phyloP scores from a whole-genome alignment of 305 asterid genomes.

The Fraxinus albicans region DNA sequence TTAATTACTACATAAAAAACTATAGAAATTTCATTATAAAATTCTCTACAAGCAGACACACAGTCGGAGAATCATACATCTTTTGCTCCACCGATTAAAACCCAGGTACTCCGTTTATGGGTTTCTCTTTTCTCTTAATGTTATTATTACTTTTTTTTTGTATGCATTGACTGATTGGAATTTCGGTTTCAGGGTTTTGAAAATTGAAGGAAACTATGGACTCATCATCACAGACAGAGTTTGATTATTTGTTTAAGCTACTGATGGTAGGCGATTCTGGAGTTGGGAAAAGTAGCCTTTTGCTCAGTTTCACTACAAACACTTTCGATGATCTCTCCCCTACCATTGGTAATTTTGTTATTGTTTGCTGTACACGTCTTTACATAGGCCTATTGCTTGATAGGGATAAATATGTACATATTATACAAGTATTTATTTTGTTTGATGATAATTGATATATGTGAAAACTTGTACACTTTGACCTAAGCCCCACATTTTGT shows the following conservation, averaged over 20 bases:
- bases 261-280: constrained; percentile 92
- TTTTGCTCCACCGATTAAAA: constrained; percentile 20
- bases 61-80: neutral
- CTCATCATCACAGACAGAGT: constrained; percentile 64
- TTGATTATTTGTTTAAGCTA: constrained; percentile 85
- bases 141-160: neutral
- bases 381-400: neutral
- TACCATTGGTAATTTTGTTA: constrained; percentile 60
- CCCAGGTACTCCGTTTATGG: constrained; percentile 27
- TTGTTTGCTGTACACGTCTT: neutral
- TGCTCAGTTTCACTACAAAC: constrained; percentile 89
- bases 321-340: constrained; percentile 90
- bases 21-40: neutral
- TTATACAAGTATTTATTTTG: neutral
- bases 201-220: constrained; percentile 42
- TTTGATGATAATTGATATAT: neutral
- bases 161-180: neutral
- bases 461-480: neutral
- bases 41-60: neutral
- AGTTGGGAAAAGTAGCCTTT: constrained; percentile 84
- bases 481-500: neutral
- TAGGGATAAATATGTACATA: neutral
- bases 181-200: constrained; percentile 27
- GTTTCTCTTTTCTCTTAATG: constrained; percentile 5
- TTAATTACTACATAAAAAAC: neutral